A percentile compares a stretch with the other conserved stretches of the same genome.
phyloP scores from a whole-genome alignment of 306 rosid species.

The Begonia masoniana region DNA sequence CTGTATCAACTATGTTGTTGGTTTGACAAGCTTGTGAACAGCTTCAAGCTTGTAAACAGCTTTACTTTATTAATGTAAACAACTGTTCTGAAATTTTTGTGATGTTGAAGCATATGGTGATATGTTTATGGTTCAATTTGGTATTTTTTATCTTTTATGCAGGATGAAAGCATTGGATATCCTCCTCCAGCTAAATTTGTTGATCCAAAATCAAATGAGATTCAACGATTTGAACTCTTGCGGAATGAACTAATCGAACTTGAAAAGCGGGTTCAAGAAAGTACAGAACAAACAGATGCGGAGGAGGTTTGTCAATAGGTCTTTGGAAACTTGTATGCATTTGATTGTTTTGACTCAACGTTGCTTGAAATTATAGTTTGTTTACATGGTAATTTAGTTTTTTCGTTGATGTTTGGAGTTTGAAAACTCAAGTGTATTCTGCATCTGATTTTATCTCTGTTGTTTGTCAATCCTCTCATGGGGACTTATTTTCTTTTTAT shows the following conservation, averaged over 20 bases:
- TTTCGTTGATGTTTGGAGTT: neutral
- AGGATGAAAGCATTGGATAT: slow-evolving; percentile 46
- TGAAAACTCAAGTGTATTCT: no score
- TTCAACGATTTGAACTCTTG: slow-evolving; percentile 69
- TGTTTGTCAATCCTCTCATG: no score
- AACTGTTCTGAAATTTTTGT: no score
- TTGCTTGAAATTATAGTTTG: no score
- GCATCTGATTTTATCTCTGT: no score
- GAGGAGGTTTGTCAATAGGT: slow-evolving; percentile 40
- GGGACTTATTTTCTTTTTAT: no score
- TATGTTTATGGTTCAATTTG: no score
- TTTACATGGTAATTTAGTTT: slow-evolving; percentile 1
- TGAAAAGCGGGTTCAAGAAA: slow-evolving; percentile 74
- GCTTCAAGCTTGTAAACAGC: no score
- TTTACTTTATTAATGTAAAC: no score
- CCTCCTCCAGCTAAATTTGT: slow-evolving; percentile 29
- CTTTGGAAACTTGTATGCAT: slow-evolving; percentile 4
- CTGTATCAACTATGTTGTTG: no score
- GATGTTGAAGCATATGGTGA: no score
- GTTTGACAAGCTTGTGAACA: no score
- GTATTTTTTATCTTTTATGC: slow-evolving; percentile 15
- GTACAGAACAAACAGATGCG: slow-evolving; percentile 57
- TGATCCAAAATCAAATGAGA: slow-evolving; percentile 51
- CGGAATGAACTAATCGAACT: slow-evolving; percentile 80
- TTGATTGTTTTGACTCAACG: neutral